Evolutionary conservation across 2,329 filamentous ascomycete genomes (phyloP), one percentile per base, ranked within the genome.

Genomic region (Colletotrichum eremochloae): DNA sequence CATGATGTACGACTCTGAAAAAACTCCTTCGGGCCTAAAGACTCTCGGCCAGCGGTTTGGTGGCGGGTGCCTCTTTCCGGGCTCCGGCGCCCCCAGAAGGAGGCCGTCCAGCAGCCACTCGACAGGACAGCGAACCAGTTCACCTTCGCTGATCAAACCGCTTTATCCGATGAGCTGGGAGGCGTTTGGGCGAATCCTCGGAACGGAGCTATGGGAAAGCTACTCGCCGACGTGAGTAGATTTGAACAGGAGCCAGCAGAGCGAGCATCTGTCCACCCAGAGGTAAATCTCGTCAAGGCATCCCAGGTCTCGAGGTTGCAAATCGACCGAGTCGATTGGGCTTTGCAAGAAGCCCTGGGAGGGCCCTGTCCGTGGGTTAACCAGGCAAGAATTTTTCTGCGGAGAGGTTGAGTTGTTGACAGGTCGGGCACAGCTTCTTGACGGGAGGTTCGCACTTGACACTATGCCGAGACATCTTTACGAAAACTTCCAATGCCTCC

Each of bases 221-320:
- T 33, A 29, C 15, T 36, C 31, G 7, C 14, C 29, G 4, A 33
- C 5, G 42, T 48, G 58, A 11, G 29, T 24, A n/a, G 58, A 42
- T 18, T 61, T 46, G 42, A 61, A 48, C 40, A 61, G 58, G 1
- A 61, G 58, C 58, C 42, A 48, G 20, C 42, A 36, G 5, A 61
- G 29, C 11, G 42, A 46, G 11, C 58, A 48, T 0, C 33, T 29
- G 2, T 61, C 58, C 29, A 24, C n/a, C 38, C 15, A 29, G 2
- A 20, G 42, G 20, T 24, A 48, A 18, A 36, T 61, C 14, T 61
- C 58, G 29, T 48, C 58, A 31, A 61, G 29, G 12, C 48, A 48
- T 20, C 38, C 58, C 6, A 38, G 12, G 18, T 61, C 58, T 14
- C 31, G 42, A 18, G 58, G 42, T 11, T 48, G 58, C n/a, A 36